Base-by-base conservation (phyloP, 345 rosid genomes). In the Clausena lansium region DNA sequence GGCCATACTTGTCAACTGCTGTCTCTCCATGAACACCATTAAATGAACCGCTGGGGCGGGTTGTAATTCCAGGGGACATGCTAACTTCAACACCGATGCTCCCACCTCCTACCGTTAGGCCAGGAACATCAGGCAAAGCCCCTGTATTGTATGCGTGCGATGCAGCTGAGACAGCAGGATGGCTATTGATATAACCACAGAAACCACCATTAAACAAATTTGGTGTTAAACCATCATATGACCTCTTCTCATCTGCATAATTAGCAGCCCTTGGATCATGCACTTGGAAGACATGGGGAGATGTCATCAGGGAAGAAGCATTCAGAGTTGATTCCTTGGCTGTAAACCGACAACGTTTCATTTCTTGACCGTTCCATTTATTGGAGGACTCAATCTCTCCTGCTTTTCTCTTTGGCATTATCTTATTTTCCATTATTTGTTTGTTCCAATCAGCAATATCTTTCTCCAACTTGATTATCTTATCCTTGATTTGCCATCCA, bases 401-500 rank as follows among this genome's bases (percentile, higher is more conserved):
- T 57, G 62, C 75, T 83, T 84, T 87, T 79, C 90, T 88, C 78
- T 86, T 86, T 24, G 82, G 67, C 19, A 80, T 72, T 45, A 74
- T 82, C 78, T 76, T 83, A 28, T 84, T 85, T 55, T 80, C 81
- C 17, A 65, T 73, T 65, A 76, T 73, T 70, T 79, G 83, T 82
- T 79, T 85, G 63, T 78, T 71, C 15, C 88, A 86, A 63, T 87
- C 84, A 75, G 77, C 74, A 80, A 71, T 83, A 30, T 91, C 90
- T 80, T 86, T 86, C 83, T 90, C 90, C 77, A 91, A 82, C 79
- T 81, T 79, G 14, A 30, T 47, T 27, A 88, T 87, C 81, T 78
- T 82, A 64, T 91, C 94, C 78, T 84, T 79, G 61, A 90, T 67
- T 71, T 86, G 86, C 86, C 89, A 89, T 35, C 78, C 92, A 63